Percentiles rank a stretch among this genome's conserved stretches.
Evolutionary conservation across 805 yeast genomes (phyloP).

Genomic region (Saccharomycopsis guyanensis): DNA sequence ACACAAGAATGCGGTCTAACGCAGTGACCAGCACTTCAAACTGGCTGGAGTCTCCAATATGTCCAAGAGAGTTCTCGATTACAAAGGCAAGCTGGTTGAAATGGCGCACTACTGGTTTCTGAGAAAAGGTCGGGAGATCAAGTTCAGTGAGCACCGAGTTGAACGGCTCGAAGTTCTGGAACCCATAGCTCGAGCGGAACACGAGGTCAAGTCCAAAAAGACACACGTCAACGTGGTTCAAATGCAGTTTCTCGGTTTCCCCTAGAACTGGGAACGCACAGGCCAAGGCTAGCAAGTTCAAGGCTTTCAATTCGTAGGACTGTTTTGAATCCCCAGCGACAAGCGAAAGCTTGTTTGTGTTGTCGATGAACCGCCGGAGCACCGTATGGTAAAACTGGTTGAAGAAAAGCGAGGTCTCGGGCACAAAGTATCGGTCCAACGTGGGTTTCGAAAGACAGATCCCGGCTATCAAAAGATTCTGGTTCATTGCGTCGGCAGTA

Average conservation of each 20-base stretch:
- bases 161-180: background rate
- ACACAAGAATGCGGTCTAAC: conserved; percentile 2
- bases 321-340: background rate
- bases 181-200: conserved; percentile 9
- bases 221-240: conserved; percentile 1
- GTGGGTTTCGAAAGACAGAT: conserved; percentile 2
- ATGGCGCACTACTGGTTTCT: conserved; percentile 8
- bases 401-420: conserved; percentile 13
- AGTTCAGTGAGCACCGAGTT: background rate
- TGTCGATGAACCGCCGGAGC: conserved; percentile 2
- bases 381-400: conserved; percentile 10
- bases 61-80: background rate
- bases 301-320: conserved; percentile 2
- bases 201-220: conserved; percentile 7
- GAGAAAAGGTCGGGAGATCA: background rate
- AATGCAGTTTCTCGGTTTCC: background rate
- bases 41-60: background rate
- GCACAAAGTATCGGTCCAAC: conserved; percentile 4
- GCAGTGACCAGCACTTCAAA: background rate
- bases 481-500: conserved; percentile 1
- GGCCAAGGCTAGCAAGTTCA: conserved; percentile 14
- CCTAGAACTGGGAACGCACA: conserved; percentile 7
- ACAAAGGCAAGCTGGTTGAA: conserved; percentile 13
- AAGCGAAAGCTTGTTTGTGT: conserved; percentile 1
- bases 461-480: conserved; percentile 17